These are phyloP conservation scores for Eucalyptus dawsonii DNA, from an alignment of 345 rosid genomes.

Conservation along the genomic window DNA sequence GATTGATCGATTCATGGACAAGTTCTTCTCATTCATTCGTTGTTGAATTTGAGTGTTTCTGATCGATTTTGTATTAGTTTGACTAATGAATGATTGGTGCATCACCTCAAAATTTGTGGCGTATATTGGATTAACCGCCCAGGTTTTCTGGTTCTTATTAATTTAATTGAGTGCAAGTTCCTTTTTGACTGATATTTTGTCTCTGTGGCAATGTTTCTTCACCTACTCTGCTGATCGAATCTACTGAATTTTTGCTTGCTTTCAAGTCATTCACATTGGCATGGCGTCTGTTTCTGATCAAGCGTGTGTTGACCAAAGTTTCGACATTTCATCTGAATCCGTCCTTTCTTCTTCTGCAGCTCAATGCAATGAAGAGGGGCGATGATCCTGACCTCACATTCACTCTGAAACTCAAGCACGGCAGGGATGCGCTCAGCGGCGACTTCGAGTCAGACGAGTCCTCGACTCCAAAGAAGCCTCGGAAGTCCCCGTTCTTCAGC, in stretches of 20 bases:
- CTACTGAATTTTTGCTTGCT: not conserved
- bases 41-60: not conserved
- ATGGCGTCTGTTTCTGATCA: not conserved
- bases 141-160: not conserved
- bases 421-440: slow-evolving; percentile 19
- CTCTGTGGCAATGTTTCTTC: not conserved
- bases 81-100: not conserved
- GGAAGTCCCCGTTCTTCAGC: slow-evolving; percentile 39
- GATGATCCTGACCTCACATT: slow-evolving; percentile 52
- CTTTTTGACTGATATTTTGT: not conserved
- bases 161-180: not conserved
- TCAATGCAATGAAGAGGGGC: slow-evolving; percentile 66
- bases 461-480: slow-evolving; percentile 62
- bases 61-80: not conserved
- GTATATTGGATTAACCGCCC: not conserved
- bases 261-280: not conserved
- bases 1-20: not conserved
- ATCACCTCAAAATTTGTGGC: not conserved
- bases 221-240: not conserved
- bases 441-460: slow-evolving; percentile 67
- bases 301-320: not conserved
- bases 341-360: slow-evolving; percentile 13
- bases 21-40: not conserved
- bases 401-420: slow-evolving; percentile 30
- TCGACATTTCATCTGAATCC: not conserved